Base-by-base conservation (phyloP, 495 filamentous ascomycete species). In the Annulohypoxylon stygium region DNA sequence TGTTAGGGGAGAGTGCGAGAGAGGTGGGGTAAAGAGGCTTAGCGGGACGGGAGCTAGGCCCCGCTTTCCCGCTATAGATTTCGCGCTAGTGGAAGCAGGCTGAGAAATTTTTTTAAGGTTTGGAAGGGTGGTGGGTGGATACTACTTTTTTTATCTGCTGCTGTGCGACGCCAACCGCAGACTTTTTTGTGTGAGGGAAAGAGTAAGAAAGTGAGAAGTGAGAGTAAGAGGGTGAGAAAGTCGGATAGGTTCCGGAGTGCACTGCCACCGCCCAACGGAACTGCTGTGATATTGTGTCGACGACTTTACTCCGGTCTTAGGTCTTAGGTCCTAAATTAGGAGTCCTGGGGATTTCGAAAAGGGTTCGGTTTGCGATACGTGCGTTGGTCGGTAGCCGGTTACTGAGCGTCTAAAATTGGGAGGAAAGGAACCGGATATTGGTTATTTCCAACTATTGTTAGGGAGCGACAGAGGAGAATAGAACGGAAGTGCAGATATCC, bases 221-320 rank as follows among this genome's bases (percentile, higher is more conserved):
- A 30, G 30, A 30, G 36, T 39, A 11, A 60, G 39, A 30, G 30
- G 54, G 14, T 43, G 14, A 5, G 10, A 33, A 23, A 25, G n/a
- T 55, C 33, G 51, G 51, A 55, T 59, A 58, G 6, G 58, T 9
- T 37, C 53, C 47, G 41, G 55, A 39, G 11, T 1, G 69, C 69
- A 71, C 62, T 53, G 69, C 69, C 68, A 70, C 69, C 62, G 43
- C 61, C 30, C 30, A 30, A 30, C 30, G 30, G 30, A 30, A 1
- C 1, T 30, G 30, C 30, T 30, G 30, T 30, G 30, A 3, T 30
- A 6, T 30, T 3, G 5, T 30, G 5, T 30, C 30, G 30, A 30
- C 30, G 30, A 30, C 30, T 30, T 30, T 30, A 30, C 30, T 30
- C 30, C 30, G 30, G 30, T 30, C 30, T 30, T 30, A 30, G 30